These are phyloP conservation scores for Sporothrix euskadiensis DNA, from an alignment of 2,329 filamentous ascomycete species.

Conservation along the genomic window DNA sequence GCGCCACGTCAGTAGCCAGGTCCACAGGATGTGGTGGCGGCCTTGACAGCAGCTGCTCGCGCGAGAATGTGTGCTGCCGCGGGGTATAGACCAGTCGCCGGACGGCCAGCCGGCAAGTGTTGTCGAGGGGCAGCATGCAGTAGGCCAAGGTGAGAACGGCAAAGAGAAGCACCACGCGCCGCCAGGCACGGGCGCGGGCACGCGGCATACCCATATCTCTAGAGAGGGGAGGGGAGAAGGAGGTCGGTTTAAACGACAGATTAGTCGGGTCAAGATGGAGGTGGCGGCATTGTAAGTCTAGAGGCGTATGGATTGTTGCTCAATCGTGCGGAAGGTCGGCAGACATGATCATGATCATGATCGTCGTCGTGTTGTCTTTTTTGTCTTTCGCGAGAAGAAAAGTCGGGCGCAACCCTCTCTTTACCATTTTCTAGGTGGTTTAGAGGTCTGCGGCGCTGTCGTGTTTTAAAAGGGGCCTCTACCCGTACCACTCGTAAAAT, in stretches of 20 bases:
- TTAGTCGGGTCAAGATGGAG: neutral
- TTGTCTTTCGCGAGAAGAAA: neutral
- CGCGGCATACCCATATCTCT: neutral
- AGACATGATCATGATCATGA: neutral
- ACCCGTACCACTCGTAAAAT: neutral
- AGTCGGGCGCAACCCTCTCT: neutral
- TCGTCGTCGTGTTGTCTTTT: neutral
- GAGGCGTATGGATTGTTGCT: neutral
- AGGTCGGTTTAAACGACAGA: neutral
- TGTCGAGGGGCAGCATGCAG: neutral
- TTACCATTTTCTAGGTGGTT: neutral
- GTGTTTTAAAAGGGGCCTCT: neutral
- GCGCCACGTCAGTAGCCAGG: neutral
- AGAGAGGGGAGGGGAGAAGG: neutral
- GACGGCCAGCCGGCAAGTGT: neutral
- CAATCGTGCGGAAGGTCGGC: neutral
- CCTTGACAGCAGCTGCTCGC: neutral
- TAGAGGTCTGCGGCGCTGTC: neutral
- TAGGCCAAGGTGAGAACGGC: neutral
- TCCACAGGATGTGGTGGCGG: neutral
- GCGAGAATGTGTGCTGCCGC: neutral
- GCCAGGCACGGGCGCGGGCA: neutral
- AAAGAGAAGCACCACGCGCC: neutral
- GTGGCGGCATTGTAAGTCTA: neutral
- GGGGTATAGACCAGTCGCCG: neutral